Evolutionary conservation across 2,329 filamentous ascomycete genomes (phyloP), one percentile per base, ranked within the genome.

Genomic region (Allantophomopsis cytisporea): DNA sequence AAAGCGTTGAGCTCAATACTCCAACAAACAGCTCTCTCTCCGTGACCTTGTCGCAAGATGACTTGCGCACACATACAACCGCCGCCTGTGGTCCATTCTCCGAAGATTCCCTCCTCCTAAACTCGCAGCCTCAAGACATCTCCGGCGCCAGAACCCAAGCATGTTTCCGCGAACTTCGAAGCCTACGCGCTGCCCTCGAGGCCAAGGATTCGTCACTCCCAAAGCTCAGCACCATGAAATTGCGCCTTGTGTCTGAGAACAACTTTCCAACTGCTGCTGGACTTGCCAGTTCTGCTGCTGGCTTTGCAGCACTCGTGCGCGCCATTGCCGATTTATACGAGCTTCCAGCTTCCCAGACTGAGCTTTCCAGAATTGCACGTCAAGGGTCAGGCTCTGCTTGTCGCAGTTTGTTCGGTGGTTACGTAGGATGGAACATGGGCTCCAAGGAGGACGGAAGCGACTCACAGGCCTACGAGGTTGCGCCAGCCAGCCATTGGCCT

Each of bases 211-310:
- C 77, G 0, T 77, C 76, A 16, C 72, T 94, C n/a, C 86, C 89
- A 34, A 85, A 83, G 60, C 76, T 98, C 41, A 83, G 86, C 10
- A 58, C 69, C 38, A 69, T 83, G 53, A 77, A 83, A 28, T 76
- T 98, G 45, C 83, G 80, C 51, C 80, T 98, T 48, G 87, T 95
- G 41, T 91, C 84, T 41, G 83, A 91, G 66, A 98, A 98, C 73
- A 98, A 98, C 72, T 98, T 98, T 71, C 91, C 91, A 46, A 98
- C 91, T 2, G 91, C 91, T 18, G 91, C 91, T 4, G 91, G 91
- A 6, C 77, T 98, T 13, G 79, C 80, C 4, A 80, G 74, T 14
- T 83, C 78, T 0, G 79, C 78, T 1, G 78, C 78, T 1, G 78
- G 78, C 5, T 81, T 82, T 46, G 78, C 78, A 2, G 78, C 78